Conservation (phyloP, 2,329 filamentous ascomycete species). For the Pseudogymnoascus sp. region DNA sequence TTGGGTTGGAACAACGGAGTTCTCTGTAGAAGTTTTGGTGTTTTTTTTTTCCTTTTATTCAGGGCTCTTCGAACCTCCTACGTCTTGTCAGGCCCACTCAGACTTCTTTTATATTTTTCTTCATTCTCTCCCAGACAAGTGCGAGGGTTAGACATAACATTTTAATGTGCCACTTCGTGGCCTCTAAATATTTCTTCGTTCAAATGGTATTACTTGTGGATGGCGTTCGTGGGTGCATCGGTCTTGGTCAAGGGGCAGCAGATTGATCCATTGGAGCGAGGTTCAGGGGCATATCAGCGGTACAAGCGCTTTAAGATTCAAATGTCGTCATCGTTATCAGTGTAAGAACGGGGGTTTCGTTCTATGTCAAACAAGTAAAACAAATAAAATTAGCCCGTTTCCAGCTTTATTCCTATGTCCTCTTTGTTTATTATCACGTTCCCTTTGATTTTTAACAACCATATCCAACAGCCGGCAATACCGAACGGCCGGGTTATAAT, state of each 20-base stretch:
- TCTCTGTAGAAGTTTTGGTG: not conserved
- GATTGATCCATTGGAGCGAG: not conserved
- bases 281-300: not conserved
- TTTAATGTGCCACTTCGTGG: slow-evolving; percentile 4
- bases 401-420: not conserved
- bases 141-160: slow-evolving; percentile 5
- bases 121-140: slow-evolving; percentile 4
- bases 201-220: not conserved
- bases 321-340: not conserved
- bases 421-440: not conserved
- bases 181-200: not conserved
- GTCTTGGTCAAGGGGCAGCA: not conserved
- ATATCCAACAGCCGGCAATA: not conserved
- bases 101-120: not conserved
- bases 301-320: not conserved
- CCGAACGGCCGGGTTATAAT: not conserved
- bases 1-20: not conserved
- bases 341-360: slow-evolving; percentile 7
- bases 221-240: not conserved
- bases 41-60: slow-evolving; percentile 2
- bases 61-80: not conserved
- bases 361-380: not conserved
- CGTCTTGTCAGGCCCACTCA: slow-evolving; percentile 6
- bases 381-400: not conserved
- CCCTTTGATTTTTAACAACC: not conserved